Conservation (phyloP, 73 alveolate species). For the Paramecium primaurelia region DNA sequence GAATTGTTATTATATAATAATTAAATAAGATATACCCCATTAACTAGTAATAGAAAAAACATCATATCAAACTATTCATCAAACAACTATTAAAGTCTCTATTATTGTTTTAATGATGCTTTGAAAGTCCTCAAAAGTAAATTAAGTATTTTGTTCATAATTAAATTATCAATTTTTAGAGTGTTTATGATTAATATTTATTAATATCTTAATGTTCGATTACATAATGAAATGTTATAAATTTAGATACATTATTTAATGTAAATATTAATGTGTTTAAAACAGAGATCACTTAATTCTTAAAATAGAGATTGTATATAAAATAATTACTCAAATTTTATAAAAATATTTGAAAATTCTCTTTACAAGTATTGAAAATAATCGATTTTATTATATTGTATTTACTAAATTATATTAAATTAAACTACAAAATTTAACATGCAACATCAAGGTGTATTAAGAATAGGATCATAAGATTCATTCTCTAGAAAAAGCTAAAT, state of each 20-base stretch:
- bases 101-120: neutral
- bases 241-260: neutral
- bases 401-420: neutral
- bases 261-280: neutral
- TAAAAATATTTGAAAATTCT: neutral
- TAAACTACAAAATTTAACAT: neutral
- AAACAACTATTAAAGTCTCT: neutral
- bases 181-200: neutral
- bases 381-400: neutral
- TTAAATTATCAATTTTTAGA: neutral
- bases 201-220: neutral
- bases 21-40: neutral
- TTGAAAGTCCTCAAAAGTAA: neutral
- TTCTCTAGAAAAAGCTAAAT: neutral
- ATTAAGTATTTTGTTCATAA: neutral
- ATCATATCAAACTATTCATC: neutral
- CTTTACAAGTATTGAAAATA: neutral
- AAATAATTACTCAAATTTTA: neutral
- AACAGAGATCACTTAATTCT: neutral
- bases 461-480: conserved; percentile 3
- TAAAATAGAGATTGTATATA: neutral
- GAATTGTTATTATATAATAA: neutral
- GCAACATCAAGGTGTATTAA: neutral
- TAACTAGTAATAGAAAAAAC: neutral
- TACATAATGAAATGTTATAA: neutral